Evolutionary conservation across 495 filamentous ascomycete species (phyloP), one percentile per base, ranked within the genome.

Genomic region (Aspergillus saccharolyticus): DNA sequence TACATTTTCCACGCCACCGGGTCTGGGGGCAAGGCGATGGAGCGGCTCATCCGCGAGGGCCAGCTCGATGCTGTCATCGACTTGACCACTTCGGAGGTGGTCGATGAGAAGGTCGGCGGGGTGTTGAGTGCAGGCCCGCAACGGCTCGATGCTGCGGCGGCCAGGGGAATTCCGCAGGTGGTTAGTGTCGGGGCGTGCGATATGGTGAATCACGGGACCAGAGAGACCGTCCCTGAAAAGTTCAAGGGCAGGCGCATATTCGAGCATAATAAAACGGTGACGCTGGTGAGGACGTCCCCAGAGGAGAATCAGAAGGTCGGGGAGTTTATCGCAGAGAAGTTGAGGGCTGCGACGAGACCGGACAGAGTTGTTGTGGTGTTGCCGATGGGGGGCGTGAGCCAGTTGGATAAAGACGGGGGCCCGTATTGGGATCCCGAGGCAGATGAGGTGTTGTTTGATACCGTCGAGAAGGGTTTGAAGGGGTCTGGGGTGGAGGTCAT

Each of bases 1-100:
- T 85, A 81, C 56, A 74, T 87, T 12, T 89, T 89, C 62, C 86
- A 89, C 58, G 84, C 85, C 8, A 89, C 86, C 0, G 87, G 86
- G 1, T 71, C 78, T 17, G 86, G 87, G 3, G 86, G 86, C 0
- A 71, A 75, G 21, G 83, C 85, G 1, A 81, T 90, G 86, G 87
- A 90, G 65, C 72, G 83, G 1, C 67, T 89, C 3, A 69, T 86
- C 0, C 33, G 50, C 1, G 80, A 85, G 48, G 70, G 69, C 1
- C 72, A 68, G 14, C 63, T 90, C 0, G 80, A 87, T 52, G 86
- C 80, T 3, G 75, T 90, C 0, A 64, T 88, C 3, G 86, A 90
- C 58, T 57, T 90, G 5, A 90, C 87, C 2, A 89, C 85, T 0
- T 86, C 83, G 0, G 87, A 89, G 65, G 71, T 89, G 3, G 78